Evolutionary conservation across 164 flowering plant genomes (phyloP), one percentile per base, ranked within the genome.

Genomic region (Liquidambar formosana): DNA sequence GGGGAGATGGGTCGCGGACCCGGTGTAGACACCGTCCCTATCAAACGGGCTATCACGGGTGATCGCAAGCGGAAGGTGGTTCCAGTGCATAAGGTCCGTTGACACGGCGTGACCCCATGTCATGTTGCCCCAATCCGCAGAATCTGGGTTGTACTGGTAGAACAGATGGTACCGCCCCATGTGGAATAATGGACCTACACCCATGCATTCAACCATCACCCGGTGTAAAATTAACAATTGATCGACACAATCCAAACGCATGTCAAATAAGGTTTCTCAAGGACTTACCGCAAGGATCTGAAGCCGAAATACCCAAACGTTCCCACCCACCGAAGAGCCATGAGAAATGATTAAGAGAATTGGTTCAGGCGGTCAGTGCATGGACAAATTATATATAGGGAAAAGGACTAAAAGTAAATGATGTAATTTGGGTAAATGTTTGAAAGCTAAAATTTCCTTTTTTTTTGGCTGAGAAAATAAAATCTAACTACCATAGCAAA

Each of bases 71-170:
- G 89, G 89, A 25, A 88, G 87, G 73, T 88, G 71, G 64, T 78
- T 71, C 93, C 93, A 88, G 70, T 88, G 83, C 65, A 88, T 83
- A 49, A 88, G 56, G 78, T 88, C 93, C 63, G 11, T 65, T 18
- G 93, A 88, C 0, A 88, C 88, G 2, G 93, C 88, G 23, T 89
- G 93, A 73, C 88, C 93, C 91, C 93, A 89, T 13, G 85, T 78
- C 54, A 89, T 89, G 75, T 82, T 83, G 27, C 91, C 93, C 93
- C 91, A 89, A 3, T 81, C 72, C 0, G 93, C 91, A 2, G 86
- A 73, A 48, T 85, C 80, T 8, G 86, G 93, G 62, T 89, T 89
- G 83, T 87, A 87, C 48, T 89, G 93, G 63, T 87, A 89, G 80
- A 89, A 89, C 0, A 89, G 67, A 69, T 89, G 93, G 75, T 89